A percentile compares a stretch with the other conserved stretches of the same genome.
These are phyloP conservation scores for Gossypium lobatum DNA, from an alignment of 441 rosid genomes.

Conservation along the genomic window DNA sequence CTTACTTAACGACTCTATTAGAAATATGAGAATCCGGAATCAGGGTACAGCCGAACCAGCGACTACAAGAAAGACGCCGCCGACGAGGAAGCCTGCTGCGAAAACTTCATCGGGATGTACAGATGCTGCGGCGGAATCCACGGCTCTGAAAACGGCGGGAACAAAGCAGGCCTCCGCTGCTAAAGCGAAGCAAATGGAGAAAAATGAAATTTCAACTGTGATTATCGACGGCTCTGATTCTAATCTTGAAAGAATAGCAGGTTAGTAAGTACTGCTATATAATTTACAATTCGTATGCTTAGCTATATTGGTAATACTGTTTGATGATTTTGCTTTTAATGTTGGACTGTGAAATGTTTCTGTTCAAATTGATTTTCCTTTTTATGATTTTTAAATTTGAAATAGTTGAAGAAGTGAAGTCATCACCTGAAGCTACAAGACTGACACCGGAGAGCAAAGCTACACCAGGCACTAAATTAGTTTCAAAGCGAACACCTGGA, in stretches of 20 bases:
- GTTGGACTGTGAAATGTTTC: not conserved
- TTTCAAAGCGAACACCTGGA: constrained; percentile 28
- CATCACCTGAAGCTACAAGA: constrained; percentile 16
- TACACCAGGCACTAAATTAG: constrained; percentile 20
- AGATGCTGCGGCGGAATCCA: constrained; percentile 13
- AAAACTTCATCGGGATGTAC: constrained; percentile 17
- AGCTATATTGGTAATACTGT: not conserved
- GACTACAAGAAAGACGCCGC: constrained; percentile 27
- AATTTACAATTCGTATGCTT: not conserved
- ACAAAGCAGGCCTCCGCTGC: constrained; percentile 20
- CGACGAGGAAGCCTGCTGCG: constrained; percentile 25
- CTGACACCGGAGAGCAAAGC: constrained; percentile 25
- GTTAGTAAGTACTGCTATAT: constrained; percentile 12
- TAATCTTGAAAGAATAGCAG: constrained; percentile 26
- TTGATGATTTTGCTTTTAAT: constrained; percentile 1
- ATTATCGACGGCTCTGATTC: constrained; percentile 17
- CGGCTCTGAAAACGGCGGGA: constrained; percentile 18
- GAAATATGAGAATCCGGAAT: constrained; percentile 38
- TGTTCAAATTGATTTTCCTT: not conserved
- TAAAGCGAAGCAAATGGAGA: constrained; percentile 24
- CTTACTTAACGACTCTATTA: not conserved
- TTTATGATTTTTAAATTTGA: not conserved
- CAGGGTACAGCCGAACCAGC: constrained; percentile 20
- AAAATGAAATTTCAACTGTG: constrained; percentile 17
- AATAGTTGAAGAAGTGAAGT: constrained; percentile 27